Evolutionary conservation across 2,329 filamentous ascomycete genomes (phyloP).

Genomic region (Fusarium tricinctum): DNA sequence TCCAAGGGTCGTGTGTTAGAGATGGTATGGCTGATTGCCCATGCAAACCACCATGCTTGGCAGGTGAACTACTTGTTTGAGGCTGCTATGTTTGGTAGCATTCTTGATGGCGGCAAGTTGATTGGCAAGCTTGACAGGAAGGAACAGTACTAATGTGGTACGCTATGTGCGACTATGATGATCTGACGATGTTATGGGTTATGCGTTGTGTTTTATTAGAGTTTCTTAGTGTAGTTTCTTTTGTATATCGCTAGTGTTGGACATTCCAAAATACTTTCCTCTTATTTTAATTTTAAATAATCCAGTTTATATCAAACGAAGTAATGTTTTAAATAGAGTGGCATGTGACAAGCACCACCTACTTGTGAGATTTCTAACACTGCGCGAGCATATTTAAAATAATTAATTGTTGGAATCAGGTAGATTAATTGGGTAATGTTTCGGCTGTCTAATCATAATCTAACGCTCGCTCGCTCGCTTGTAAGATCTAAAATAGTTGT

Average conservation of each 20-base stretch:
- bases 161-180: background rate
- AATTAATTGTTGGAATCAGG: too few species aligned
- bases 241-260: background rate
- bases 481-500: accelerated
- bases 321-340: background rate
- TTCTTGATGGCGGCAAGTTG: slow-evolving; percentile 50
- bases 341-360: too few species aligned
- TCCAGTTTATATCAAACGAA: background rate
- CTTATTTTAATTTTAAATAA: background rate
- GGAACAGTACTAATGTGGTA: slow-evolving; percentile 28
- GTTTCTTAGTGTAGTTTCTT: background rate
- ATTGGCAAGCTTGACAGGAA: slow-evolving; percentile 51
- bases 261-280: background rate
- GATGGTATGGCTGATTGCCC: slow-evolving; percentile 47
- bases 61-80: slow-evolving; percentile 52
- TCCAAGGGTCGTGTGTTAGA: slow-evolving; percentile 37
- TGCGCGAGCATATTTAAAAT: too few species aligned
- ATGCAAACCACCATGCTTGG: slow-evolving; percentile 49
- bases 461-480: background rate
- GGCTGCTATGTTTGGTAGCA: slow-evolving; percentile 54
- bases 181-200: slow-evolving; percentile 9
- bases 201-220: background rate
- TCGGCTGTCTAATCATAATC: too few species aligned
- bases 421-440: too few species aligned
- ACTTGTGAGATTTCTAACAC: too few species aligned